Conservation (phyloP, 1,284 basidiomycete genomes). For the Trichosporon sp. region DNA sequence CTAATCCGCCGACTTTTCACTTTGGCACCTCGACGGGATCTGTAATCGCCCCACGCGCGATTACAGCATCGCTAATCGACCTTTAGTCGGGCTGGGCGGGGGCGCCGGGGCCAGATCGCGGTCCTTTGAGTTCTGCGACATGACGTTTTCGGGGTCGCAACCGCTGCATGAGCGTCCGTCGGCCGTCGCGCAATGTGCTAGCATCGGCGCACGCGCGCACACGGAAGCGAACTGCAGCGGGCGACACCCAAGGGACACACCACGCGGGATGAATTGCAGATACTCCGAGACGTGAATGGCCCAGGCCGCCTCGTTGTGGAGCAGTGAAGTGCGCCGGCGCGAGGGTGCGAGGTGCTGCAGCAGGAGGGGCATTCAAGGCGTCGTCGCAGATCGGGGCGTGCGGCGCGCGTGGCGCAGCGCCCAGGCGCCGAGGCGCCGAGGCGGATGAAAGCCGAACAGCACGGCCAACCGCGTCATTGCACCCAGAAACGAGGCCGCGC, state of each 20-base stretch:
- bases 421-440: not conserved
- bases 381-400: not conserved
- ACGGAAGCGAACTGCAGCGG: not conserved
- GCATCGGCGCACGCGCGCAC: not conserved
- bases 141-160: not conserved
- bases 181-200: not conserved
- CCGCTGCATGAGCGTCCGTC: not conserved
- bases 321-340: not conserved
- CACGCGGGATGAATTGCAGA: not conserved
- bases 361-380: not conserved
- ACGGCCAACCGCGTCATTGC: not conserved
- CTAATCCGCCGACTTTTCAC: not conserved
- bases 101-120: not conserved
- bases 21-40: not conserved
- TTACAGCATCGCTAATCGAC: not conserved
- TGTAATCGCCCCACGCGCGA: not conserved
- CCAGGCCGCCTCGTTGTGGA: not conserved
- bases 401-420: not conserved
- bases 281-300: not conserved
- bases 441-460: not conserved
- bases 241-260: not conserved
- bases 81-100: not conserved
- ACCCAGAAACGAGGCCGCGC: not conserved
- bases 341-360: not conserved
- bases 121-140: not conserved